Evolutionary conservation across 148 eudicot genomes (phyloP).

Genomic region (Vaccinium vitisidaea): DNA sequence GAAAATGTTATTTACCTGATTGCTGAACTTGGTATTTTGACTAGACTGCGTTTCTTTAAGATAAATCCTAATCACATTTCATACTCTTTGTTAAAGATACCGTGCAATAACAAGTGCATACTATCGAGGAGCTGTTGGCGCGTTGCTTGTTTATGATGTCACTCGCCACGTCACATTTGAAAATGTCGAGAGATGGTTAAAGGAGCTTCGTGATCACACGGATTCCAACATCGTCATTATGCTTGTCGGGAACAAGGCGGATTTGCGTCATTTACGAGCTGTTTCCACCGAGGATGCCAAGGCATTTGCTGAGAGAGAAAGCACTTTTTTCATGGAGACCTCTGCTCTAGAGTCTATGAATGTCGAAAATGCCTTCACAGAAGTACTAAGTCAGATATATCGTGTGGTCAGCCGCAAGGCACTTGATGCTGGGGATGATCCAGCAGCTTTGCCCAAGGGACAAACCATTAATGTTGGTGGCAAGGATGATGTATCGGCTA

Average conservation of each 20-base stretch:
- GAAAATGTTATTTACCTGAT: not conserved
- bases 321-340: slow-evolving; percentile 32
- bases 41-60: not conserved
- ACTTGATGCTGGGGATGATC: slow-evolving; percentile 36
- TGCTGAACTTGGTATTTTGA: too few species aligned
- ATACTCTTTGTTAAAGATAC: slow-evolving; percentile 23
- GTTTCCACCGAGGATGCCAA: slow-evolving; percentile 35
- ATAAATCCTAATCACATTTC: not conserved
- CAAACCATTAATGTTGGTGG: slow-evolving; percentile 34
- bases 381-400: slow-evolving; percentile 36
- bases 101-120: slow-evolving; percentile 48
- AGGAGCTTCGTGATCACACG: slow-evolving; percentile 42
- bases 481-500: slow-evolving; percentile 40
- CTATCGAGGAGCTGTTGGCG: slow-evolving; percentile 44
- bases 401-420: slow-evolving; percentile 39
- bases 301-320: slow-evolving; percentile 41
- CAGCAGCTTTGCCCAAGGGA: slow-evolving; percentile 38
- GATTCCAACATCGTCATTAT: slow-evolving; percentile 40
- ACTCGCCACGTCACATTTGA: slow-evolving; percentile 40
- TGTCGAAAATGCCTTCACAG: slow-evolving; percentile 41
- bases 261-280: slow-evolving; percentile 37
- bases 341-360: slow-evolving; percentile 40
- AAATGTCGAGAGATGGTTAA: slow-evolving; percentile 43
- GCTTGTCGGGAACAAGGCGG: slow-evolving; percentile 43
- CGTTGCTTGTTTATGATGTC: slow-evolving; percentile 34